Base-by-base conservation (phyloP, 164 flowering plant genomes). In the Dillenia turbinata region DNA sequence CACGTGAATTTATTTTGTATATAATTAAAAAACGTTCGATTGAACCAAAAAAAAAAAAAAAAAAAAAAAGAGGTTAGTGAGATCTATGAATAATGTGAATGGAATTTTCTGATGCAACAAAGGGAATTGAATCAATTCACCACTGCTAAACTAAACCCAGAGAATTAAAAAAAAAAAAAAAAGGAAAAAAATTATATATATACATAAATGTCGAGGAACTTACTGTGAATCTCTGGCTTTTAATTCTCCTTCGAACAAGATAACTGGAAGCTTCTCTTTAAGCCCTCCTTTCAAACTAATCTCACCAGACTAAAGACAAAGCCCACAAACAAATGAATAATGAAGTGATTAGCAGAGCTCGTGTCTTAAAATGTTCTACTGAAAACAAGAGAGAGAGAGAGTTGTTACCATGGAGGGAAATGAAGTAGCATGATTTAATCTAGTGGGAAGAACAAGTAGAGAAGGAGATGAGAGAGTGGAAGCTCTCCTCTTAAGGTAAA, bases 401-500 rank as follows among this genome's bases (percentile, higher is more conserved):
- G 51, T 33, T 9, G 76, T 76, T 72, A 85, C 90, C 24, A 74
- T 56, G 47, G 80, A 54, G 52, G 62, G 17, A 26, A 61, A 70
- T 8, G 78, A 45, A 44, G 73, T 16, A 49, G 78, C 16, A 22
- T 69, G 77, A 60, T 69, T 66, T 15, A 67, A 62, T 15, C 26
- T 69, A 49, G 64, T 59, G 26, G 91, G 73, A 52, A 71, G 77
- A 17, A 60, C 40, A 33, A 33, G 19, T 9, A 74, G 62, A 15
- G 76, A 71, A 51, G 85, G 14, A 9, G 83, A 64, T 9, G 78
- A 56, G 26, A 62, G 56, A 57, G 67, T 46, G 17, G 85, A 61
- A 61, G 84, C 74, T 64, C 94, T 86, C 49, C 85, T 86, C 84
- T 87, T 87, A 66, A 89, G 91, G 70, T 89, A 89, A 67, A 89